These are phyloP conservation scores for Hordeum vulgare DNA, from an alignment of 176 grass and related monocot species.

Conservation along the genomic window DNA sequence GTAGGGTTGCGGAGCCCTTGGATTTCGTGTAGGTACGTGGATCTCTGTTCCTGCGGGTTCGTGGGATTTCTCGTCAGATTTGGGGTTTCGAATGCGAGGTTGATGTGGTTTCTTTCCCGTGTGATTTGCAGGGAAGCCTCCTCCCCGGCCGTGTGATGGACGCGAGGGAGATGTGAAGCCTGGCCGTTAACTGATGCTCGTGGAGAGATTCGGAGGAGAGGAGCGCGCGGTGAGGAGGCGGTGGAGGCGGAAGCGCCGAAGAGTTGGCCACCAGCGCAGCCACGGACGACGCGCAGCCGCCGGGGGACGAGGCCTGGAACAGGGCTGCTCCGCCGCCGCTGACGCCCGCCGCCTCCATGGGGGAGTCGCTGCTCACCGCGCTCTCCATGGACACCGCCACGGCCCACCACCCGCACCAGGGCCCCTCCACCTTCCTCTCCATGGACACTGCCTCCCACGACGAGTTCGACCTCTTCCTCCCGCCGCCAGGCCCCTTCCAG, in stretches of 20 bases:
- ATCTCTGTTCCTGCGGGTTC: neutral
- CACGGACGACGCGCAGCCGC: constrained; percentile 38
- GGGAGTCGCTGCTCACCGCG: constrained; percentile 84
- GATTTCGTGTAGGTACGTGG: constrained; percentile 33
- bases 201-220: constrained; percentile 60
- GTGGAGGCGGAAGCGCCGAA: constrained; percentile 61
- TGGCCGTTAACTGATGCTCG: constrained; percentile 41
- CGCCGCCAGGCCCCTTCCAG: constrained; percentile 46
- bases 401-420: constrained; percentile 70
- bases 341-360: constrained; percentile 45
- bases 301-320: constrained; percentile 25
- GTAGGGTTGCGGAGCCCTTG: constrained; percentile 18
- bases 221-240: constrained; percentile 57
- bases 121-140: constrained; percentile 1
- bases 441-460: constrained; percentile 85
- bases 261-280: constrained; percentile 12
- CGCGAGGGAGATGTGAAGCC: constrained; percentile 48
- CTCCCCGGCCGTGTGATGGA: constrained; percentile 35
- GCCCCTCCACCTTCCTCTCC: constrained; percentile 87
- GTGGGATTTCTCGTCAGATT: neutral
- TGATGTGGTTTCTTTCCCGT: neutral
- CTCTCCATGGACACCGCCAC: constrained; percentile 88
- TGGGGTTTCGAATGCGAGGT: neutral
- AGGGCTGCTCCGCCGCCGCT: neutral
- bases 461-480: constrained; percentile 60